phyloP scores from a whole-genome alignment of 345 rosid genomes.

The Citrus inodora region DNA sequence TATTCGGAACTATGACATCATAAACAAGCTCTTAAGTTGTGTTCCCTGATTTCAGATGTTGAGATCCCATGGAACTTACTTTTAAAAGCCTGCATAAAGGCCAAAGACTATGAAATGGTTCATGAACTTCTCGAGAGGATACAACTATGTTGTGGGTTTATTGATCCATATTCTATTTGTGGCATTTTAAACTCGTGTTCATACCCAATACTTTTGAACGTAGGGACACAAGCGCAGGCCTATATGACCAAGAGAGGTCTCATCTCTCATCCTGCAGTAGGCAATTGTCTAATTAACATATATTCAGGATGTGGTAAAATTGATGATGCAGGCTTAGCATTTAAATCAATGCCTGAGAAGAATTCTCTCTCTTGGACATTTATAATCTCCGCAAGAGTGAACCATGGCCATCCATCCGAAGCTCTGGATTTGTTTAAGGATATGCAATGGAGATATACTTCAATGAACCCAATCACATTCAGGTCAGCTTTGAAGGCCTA shows the following conservation, averaged over 20 bases:
- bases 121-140: conserved; percentile 22
- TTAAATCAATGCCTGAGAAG: conserved; percentile 15
- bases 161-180: conserved; percentile 15
- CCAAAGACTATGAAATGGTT: conserved; percentile 20
- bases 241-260: conserved; percentile 26
- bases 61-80: conserved; percentile 22
- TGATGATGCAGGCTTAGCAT: conserved; percentile 17
- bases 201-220: conserved; percentile 15
- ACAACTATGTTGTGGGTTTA: conserved; percentile 14
- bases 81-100: conserved; percentile 24
- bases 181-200: conserved; percentile 17
- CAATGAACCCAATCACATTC: conserved; percentile 14
- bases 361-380: conserved; percentile 21
- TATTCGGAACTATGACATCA: conserved; percentile 20
- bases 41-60: conserved; percentile 18
- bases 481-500: conserved; percentile 23
- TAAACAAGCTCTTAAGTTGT: conserved; percentile 21
- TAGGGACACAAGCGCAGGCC: conserved; percentile 27
- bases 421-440: conserved; percentile 17
- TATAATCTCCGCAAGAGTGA: conserved; percentile 24
- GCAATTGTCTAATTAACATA: conserved; percentile 16
- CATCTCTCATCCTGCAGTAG: conserved; percentile 17
- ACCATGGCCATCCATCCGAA: conserved; percentile 24
- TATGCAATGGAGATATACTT: conserved; percentile 16
- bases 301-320: conserved; percentile 18